These are phyloP conservation scores for Albatrellus ellisii DNA, from an alignment of 768 basidiomycete genomes.

Conservation along the genomic window DNA sequence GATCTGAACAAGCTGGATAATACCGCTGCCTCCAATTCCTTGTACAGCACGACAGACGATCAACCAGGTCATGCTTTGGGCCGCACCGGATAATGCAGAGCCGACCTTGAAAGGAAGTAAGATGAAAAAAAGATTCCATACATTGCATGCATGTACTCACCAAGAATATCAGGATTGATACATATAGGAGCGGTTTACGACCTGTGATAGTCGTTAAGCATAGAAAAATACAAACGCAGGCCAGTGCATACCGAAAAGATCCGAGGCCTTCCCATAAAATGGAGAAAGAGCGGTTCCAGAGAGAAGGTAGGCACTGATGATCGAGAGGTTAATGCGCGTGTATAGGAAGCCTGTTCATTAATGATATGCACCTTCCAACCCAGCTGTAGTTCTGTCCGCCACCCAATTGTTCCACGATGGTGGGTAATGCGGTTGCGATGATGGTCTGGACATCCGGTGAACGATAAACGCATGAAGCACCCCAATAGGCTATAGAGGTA, in stretches of 20 bases:
- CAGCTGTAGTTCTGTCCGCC: constrained; percentile 34
- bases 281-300: constrained; percentile 55
- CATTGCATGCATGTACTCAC: constrained; percentile 23
- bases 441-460: constrained; percentile 27
- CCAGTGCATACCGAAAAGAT: constrained; percentile 31
- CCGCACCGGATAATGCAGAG: constrained; percentile 71
- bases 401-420: constrained; percentile 31
- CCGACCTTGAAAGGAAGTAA: constrained; percentile 36
- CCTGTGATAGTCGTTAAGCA: neutral
- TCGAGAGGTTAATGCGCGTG: neutral
- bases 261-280: constrained; percentile 68
- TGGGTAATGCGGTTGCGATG: constrained; percentile 36
- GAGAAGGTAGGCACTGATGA: constrained; percentile 56
- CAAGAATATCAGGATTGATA: constrained; percentile 54
- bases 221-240: neutral
- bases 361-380: constrained; percentile 29
- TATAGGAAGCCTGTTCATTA: neutral
- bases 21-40: constrained; percentile 75
- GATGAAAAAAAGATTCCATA: neutral
- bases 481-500: constrained; percentile 6
- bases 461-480: neutral
- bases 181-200: constrained; percentile 59
- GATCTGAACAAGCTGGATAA: constrained; percentile 65
- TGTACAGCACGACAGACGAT: constrained; percentile 68
- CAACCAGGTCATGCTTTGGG: constrained; percentile 68